Base-by-base conservation (phyloP, 2,329 filamentous ascomycete species). In the Echinosphaeria canescens region DNA sequence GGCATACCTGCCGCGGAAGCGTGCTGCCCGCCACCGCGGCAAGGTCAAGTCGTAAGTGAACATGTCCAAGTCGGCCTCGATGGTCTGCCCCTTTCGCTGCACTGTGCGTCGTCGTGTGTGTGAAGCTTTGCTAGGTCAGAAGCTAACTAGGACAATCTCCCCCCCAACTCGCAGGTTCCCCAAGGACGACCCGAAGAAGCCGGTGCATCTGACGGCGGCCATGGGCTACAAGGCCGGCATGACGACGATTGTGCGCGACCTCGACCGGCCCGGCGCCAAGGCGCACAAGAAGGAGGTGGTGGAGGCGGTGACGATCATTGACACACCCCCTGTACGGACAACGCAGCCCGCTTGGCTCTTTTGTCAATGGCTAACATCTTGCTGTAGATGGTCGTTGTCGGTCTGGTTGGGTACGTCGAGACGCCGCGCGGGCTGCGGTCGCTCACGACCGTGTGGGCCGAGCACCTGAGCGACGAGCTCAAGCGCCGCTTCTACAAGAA, bases 401-500 rank as follows among this genome's bases (percentile, higher is more conserved):
- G 88, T 78, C 70, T 98, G 57, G 88, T 98, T 54, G 88, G 88
- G 54, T 98, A 98, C 72, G 93, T 98, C 61, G 88, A 98, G 72
- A 98, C 88, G 53, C 88, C 88, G 58, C 88, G 88, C 50, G 88
- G 88, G 64, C 82, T 98, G 50, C 85, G 88, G 58, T 98, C 88
- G 42, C 82, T 98, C 59, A 93, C 84, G 56, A 95, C 88, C 53
- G 81, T 98, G 55, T 98, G 88, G 88, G 88, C 88, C 51, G 88
- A 95, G 74, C 88, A 98, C 59, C 61, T 98, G 59, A 80, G 78
- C 62, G 88, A 98, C 59, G 88, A 95, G 66, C 54, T 98, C 59
- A 92, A 92, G 76, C 80, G 88, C 51, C 80, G 88, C 54, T 98
- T 98, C 81, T 98, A 98, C 80, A 95, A 95, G 82, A 98, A 98